A percentile compares a stretch with the other conserved stretches of the same genome.
Conservation (phyloP, 768 basidiomycete species). For the Roridomyces roridus region DNA sequence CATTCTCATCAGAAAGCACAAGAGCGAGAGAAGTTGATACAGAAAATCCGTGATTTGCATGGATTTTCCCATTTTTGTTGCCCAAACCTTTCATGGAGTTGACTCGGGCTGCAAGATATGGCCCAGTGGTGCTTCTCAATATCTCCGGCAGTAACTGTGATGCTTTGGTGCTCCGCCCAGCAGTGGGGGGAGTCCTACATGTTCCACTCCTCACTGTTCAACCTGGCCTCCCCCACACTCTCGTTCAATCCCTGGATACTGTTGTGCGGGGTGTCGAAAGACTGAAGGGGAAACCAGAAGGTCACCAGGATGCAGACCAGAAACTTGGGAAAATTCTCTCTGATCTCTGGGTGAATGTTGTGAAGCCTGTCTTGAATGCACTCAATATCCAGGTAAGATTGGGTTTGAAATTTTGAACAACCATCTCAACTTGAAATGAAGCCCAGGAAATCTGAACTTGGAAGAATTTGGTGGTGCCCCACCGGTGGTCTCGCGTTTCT, state of each 20-base stretch:
- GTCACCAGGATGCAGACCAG: background rate
- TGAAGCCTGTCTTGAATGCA: background rate
- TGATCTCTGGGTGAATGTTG: slow-evolving; percentile 5
- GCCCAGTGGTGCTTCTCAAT: background rate
- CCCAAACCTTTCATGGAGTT: background rate
- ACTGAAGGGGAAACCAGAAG: background rate
- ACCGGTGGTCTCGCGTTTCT: slow-evolving; percentile 37
- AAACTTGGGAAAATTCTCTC: background rate
- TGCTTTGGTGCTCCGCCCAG: background rate
- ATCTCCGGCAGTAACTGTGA: background rate
- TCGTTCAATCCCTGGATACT: background rate
- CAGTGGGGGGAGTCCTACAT: background rate
- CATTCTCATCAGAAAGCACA: background rate
- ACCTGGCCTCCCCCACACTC: background rate
- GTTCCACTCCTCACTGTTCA: background rate
- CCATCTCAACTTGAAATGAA: background rate
- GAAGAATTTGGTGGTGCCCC: slow-evolving; percentile 33
- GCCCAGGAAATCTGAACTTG: background rate
- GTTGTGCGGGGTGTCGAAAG: background rate
- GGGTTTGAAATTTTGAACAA: background rate
- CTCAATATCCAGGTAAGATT: background rate
- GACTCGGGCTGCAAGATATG: background rate
- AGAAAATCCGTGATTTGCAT: background rate
- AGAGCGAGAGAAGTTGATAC: background rate
- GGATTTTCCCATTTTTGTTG: background rate